These are phyloP conservation scores for Rhodamnia argentea DNA, from an alignment of 345 rosid genomes.

Conservation along the genomic window DNA sequence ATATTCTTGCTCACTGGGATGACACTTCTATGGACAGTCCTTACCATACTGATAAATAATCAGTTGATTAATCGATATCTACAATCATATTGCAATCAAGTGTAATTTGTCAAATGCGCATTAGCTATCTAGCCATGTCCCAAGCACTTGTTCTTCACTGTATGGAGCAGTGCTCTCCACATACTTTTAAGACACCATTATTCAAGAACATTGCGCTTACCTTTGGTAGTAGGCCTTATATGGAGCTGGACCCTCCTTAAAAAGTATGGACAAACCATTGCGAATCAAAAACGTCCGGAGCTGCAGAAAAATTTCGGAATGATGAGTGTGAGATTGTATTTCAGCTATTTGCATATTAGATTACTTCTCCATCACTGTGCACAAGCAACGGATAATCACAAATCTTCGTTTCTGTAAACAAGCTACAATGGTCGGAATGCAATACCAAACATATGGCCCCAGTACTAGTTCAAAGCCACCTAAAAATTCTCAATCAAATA, in stretches of 20 bases:
- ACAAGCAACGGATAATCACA: not conserved
- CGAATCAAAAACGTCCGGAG: slow-evolving; percentile 92
- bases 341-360: not conserved
- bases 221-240: slow-evolving; percentile 69
- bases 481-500: not conserved
- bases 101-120: not conserved
- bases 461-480: not conserved
- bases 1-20: not conserved
- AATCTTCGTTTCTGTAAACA: not conserved
- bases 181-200: not conserved
- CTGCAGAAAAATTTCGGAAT: slow-evolving; percentile 21
- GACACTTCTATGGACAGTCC: not conserved
- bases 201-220: slow-evolving; percentile 18
- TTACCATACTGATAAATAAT: not conserved
- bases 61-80: not conserved
- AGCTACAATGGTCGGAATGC: not conserved
- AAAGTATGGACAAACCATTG: slow-evolving; percentile 75
- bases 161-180: not conserved
- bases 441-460: not conserved
- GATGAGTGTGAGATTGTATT: not conserved
- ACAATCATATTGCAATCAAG: not conserved
- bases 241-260: slow-evolving; percentile 81
- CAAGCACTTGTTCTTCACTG: not conserved
- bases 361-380: not conserved
- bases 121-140: not conserved